These are phyloP conservation scores for Hanseniaspora guilliermondii DNA, from an alignment of 805 yeast species.

Conservation along the genomic window DNA sequence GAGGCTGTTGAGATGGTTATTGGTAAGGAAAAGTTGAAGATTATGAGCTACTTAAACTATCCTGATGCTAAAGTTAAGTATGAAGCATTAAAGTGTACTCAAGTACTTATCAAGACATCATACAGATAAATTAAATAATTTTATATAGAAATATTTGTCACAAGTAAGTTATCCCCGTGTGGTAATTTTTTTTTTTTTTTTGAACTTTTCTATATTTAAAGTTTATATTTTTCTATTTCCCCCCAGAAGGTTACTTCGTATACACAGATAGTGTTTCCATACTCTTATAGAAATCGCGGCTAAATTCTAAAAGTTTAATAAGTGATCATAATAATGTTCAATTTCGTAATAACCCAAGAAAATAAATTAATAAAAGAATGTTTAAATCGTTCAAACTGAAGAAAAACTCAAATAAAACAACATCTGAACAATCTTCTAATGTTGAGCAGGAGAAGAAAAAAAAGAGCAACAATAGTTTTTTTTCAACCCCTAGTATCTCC, in stretches of 20 bases:
- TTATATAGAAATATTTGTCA: neutral
- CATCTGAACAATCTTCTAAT: neutral
- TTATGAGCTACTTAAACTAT: conserved; percentile 73
- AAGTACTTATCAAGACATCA: conserved; percentile 77
- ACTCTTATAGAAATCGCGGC: too few species aligned
- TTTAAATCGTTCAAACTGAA: conserved; percentile 8
- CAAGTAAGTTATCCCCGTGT: too few species aligned
- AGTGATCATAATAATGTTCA: too few species aligned
- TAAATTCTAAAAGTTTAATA: too few species aligned
- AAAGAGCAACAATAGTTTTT: neutral
- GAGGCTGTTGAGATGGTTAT: conserved; percentile 42
- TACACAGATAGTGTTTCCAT: too few species aligned
- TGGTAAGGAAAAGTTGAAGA: conserved; percentile 53
- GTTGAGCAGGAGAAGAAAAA: neutral
- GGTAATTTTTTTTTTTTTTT: too few species aligned
- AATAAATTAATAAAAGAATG: neutral
- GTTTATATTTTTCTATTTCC: too few species aligned
- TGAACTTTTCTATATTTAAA: too few species aligned
- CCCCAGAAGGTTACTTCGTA: too few species aligned
- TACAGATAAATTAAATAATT: conserved; percentile 29
- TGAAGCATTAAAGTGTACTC: conserved; percentile 94
- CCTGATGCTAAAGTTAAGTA: conserved; percentile 79
- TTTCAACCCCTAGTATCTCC: neutral
- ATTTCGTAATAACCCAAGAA: neutral
- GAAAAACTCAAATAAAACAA: neutral